Evolutionary conservation across 495 filamentous ascomycete species (phyloP).

Genomic region (Talaromyces liani): DNA sequence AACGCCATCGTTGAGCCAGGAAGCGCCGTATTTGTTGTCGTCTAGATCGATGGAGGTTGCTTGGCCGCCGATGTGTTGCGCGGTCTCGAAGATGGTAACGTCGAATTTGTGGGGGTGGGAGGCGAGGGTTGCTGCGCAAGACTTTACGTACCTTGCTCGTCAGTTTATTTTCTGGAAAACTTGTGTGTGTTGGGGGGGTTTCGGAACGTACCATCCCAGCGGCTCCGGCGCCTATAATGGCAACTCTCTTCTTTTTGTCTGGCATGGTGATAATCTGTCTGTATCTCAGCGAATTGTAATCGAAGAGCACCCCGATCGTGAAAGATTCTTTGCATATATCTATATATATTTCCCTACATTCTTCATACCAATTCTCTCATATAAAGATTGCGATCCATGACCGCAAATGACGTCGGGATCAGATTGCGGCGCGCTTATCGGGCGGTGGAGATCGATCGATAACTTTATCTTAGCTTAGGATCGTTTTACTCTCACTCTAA

Average conservation of each 20-base stretch:
- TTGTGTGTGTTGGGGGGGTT: neutral
- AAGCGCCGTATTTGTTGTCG: slow-evolving; percentile 55
- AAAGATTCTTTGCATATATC: neutral
- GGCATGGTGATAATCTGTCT: neutral
- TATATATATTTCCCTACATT: neutral
- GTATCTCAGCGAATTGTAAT: neutral
- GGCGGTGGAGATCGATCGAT: neutral
- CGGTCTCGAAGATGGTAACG: slow-evolving; percentile 65
- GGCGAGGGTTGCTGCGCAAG: slow-evolving; percentile 66
- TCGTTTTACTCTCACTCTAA: neutral
- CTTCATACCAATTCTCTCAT: neutral
- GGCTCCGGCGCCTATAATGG: slow-evolving; percentile 57
- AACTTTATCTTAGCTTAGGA: neutral
- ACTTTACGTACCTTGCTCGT: slow-evolving; percentile 25
- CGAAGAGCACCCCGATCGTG: neutral
- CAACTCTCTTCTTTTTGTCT: slow-evolving; percentile 36
- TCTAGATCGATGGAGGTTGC: slow-evolving; percentile 72
- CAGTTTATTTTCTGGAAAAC: no score
- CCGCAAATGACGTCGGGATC: slow-evolving; percentile 4
- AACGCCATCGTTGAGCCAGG: slow-evolving; percentile 80
- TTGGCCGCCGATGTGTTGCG: slow-evolving; percentile 67
- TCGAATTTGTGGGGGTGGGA: slow-evolving; percentile 68
- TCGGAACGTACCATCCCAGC: slow-evolving; percentile 48
- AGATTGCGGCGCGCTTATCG: neutral
- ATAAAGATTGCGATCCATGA: neutral